Conservation (phyloP, 2,329 filamentous ascomycete species). For the Podosphaera xanthii region DNA sequence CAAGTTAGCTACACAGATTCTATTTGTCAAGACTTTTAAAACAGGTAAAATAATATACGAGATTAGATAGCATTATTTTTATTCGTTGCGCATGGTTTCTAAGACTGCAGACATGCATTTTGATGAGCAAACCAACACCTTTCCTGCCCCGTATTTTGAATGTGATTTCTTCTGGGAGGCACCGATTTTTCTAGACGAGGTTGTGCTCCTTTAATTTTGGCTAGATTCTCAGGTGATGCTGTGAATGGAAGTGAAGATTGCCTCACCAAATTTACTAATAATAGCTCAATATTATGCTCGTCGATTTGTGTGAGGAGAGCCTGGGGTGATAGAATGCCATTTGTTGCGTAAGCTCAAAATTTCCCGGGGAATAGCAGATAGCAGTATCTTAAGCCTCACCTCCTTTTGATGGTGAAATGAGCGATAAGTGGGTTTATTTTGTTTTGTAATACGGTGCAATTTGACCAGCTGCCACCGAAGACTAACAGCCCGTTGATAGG, state of each 20-base stretch:
- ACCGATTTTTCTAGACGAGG: no score
- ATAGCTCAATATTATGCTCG: background rate
- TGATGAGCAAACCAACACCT: no score
- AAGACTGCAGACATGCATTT: background rate
- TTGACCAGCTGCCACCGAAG: constrained; percentile 17
- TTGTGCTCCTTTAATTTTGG: no score
- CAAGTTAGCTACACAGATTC: no score
- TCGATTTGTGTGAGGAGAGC: background rate
- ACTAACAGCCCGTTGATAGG: constrained; percentile 13
- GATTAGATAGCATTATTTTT: no score
- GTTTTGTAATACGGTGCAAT: constrained; percentile 12
- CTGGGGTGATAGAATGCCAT: background rate
- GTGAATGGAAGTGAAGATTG: background rate
- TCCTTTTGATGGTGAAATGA: constrained; percentile 1
- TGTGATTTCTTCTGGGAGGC: no score
- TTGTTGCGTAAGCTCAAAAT: background rate
- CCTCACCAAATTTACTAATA: background rate
- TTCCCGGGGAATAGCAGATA: background rate
- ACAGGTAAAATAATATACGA: no score
- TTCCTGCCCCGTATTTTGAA: no score
- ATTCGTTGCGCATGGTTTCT: background rate
- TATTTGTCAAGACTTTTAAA: no score
- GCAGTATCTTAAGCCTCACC: background rate
- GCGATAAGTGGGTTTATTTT: constrained; percentile 9
- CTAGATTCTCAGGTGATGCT: background rate